These are phyloP conservation scores for Amanita subjunquillea DNA, from an alignment of 768 basidiomycete species.

Conservation along the genomic window DNA sequence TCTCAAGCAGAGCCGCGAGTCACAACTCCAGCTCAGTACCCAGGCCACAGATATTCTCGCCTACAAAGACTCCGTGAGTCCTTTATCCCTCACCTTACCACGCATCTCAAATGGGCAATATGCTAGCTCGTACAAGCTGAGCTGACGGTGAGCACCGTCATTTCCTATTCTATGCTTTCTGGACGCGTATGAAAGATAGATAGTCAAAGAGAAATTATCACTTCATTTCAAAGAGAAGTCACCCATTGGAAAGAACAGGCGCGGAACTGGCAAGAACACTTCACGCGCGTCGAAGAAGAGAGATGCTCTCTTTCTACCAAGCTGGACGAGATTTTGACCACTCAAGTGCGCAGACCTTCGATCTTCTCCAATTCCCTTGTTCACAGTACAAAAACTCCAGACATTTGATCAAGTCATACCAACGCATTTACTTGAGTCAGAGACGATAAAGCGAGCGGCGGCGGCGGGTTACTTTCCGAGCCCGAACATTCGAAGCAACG, in stretches of 20 bases:
- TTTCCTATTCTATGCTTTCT: slow-evolving; percentile 1
- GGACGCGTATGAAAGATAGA: slow-evolving; percentile 28
- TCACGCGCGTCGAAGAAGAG: slow-evolving; percentile 63
- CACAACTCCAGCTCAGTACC: slow-evolving; percentile 33
- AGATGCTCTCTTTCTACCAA: slow-evolving; percentile 46
- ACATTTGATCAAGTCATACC: neutral
- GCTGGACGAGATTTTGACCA: slow-evolving; percentile 48
- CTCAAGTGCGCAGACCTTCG: slow-evolving; percentile 25
- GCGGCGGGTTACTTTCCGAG: neutral
- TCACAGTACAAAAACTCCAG: neutral
- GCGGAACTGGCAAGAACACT: slow-evolving; percentile 73
- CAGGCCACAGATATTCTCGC: slow-evolving; percentile 33
- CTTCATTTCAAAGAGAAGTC: slow-evolving; percentile 53
- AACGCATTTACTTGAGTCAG: neutral
- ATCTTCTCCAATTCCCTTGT: neutral
- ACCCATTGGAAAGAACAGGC: slow-evolving; percentile 71
- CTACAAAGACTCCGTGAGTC: slow-evolving; percentile 33
- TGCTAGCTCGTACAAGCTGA: slow-evolving; percentile 45
- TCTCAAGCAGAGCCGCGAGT: slow-evolving; percentile 32
- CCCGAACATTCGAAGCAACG: neutral
- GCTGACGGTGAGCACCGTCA: slow-evolving; percentile 31
- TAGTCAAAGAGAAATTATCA: slow-evolving; percentile 51
- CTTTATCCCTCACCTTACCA: slow-evolving; percentile 5
- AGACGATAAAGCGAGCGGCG: neutral
- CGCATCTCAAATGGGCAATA: neutral